Evolutionary conservation across 345 rosid species (phyloP).

Genomic region (Camelina hispida): DNA sequence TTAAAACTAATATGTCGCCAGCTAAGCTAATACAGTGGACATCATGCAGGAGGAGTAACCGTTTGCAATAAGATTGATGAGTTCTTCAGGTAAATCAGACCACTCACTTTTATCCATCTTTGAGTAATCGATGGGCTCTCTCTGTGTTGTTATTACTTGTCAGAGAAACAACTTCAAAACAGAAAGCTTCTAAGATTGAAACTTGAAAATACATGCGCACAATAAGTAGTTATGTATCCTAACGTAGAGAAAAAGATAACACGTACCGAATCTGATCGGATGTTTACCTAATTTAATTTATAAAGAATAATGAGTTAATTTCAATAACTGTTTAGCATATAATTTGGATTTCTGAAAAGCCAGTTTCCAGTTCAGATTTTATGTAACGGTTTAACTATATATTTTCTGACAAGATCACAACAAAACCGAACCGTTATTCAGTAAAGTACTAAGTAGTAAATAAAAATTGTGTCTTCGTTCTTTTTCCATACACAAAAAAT

Average conservation of each 20-base stretch:
- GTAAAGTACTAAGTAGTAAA: not conserved
- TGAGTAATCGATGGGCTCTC: not conserved
- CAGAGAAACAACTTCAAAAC: too few relatives aligned
- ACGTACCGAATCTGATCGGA: too few relatives aligned
- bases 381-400: not conserved
- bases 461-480: conserved; percentile 15
- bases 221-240: too few relatives aligned
- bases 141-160: too few relatives aligned
- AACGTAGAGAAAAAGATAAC: too few relatives aligned
- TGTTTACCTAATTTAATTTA: too few relatives aligned
- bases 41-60: not conserved
- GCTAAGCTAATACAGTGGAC: not conserved
- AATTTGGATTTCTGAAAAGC: not conserved
- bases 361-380: not conserved
- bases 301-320: not conserved
- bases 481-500: conserved; percentile 19
- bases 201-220: too few relatives aligned
- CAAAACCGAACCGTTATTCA: conserved; percentile 19
- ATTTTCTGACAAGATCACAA: conserved; percentile 8
- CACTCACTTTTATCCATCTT: not conserved
- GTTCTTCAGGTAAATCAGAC: conserved; percentile 14
- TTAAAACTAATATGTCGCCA: too few relatives aligned
- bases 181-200: too few relatives aligned
- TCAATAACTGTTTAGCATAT: too few relatives aligned
- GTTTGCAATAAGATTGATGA: not conserved